Evolutionary conservation across 805 yeast species (phyloP), one percentile per base, ranked within the genome.

Genomic region (Peterozyma toletana): DNA sequence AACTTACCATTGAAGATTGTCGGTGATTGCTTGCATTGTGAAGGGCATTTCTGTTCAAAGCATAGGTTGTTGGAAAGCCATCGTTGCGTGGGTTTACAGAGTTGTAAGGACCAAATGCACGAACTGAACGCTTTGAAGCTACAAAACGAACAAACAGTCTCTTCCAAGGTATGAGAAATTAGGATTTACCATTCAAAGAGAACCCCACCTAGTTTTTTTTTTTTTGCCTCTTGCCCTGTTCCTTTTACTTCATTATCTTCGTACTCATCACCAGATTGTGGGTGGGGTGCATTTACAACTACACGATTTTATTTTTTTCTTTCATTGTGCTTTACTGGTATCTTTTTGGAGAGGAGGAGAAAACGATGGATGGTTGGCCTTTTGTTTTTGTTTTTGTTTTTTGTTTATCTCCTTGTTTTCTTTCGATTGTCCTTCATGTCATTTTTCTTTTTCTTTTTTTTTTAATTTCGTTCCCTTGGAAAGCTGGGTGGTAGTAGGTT

Each of bases 1-100:
- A 71, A 83, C n/a, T 67, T 77, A 11, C 86, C 90, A 1, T 64
- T 76, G 40, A 66, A 80, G 52, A 71, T 77, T 70, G 80, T 86
- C 37, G 96, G 96, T 39, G 89, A 83, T 59, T 88, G 96, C 62
- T 75, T 80, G 43, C 84, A 81, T 58, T 88, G 96, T 62, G 77
- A 77, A 39, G 95, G 95, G 38, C 83, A 82, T 56, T 88, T 78
- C 62, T 88, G 96, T 63, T 83, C 91, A 30, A 83, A 84, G 55
- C 96, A 88, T 66, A 75, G 96, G 45, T 69, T 88, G 44, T 70
- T 89, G 65, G 96, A 88, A 63, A 88, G 82, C 61, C 96, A 88
- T 64, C 60, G 72, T 47, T 88, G 96, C 59, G 70, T 73, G 45
- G 95, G 93, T 6, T 72, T 88, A 47, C 83, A 82, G 56, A 73